phyloP scores from a whole-genome alignment of 2,329 filamentous ascomycete genomes.

The Chaetomium globosum region DNA sequence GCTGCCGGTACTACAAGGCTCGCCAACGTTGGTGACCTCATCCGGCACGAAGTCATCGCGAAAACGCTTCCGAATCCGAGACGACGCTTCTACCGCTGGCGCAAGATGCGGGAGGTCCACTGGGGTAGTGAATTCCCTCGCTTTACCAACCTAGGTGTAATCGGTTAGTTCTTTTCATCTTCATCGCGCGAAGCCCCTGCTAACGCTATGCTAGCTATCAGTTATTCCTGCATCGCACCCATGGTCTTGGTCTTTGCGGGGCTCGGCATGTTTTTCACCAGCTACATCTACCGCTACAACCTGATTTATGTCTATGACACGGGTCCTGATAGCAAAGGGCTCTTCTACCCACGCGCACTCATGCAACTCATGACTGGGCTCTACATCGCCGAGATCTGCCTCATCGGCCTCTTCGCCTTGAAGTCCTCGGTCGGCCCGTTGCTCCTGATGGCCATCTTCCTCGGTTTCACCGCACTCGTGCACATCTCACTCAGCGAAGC shows the following conservation, averaged over 20 bases:
- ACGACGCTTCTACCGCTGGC: conserved; percentile 76
- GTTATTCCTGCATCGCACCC: conserved; percentile 82
- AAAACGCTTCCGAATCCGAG: conserved; percentile 78
- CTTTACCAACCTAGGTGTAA: conserved; percentile 73
- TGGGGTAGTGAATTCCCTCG: conserved; percentile 79
- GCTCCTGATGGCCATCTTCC: conserved; percentile 72
- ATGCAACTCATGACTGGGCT: conserved; percentile 83
- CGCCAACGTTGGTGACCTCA: conserved; percentile 67
- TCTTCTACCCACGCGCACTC: conserved; percentile 83
- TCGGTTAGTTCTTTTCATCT: conserved; percentile 50
- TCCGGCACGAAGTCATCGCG: conserved; percentile 57
- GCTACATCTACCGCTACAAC: conserved; percentile 85
- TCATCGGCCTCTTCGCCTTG: conserved; percentile 80
- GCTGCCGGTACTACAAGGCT: conserved; percentile 73
- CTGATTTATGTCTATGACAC: conserved; percentile 79
- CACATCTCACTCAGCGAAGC: conserved; percentile 72
- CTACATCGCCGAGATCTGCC: conserved; percentile 76
- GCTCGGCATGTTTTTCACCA: conserved; percentile 75
- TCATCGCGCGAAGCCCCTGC: neutral
- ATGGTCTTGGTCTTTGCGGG: conserved; percentile 79
- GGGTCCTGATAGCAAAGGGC: conserved; percentile 82
- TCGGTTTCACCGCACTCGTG: conserved; percentile 75
- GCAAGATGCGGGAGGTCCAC: conserved; percentile 65
- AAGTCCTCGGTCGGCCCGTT: conserved; percentile 68
- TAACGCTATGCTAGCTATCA: conserved; percentile 54